phyloP scores from a whole-genome alignment of 2,329 filamentous ascomycete species.

The Aspergillus unguis region DNA sequence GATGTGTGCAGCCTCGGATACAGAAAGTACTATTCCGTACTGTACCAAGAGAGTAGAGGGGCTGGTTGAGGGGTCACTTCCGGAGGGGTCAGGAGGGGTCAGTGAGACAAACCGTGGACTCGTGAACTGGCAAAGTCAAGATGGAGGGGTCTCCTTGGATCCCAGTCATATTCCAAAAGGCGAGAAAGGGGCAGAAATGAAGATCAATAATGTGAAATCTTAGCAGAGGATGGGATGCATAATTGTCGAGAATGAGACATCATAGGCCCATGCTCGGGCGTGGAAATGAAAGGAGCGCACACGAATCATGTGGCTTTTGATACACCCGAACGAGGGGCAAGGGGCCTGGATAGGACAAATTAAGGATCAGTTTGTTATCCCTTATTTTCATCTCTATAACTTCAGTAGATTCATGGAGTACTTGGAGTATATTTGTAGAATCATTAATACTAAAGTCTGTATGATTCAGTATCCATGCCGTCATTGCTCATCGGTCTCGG shows the following conservation, averaged over 20 bases:
- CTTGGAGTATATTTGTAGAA: too few species aligned
- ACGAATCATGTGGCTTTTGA: conserved; percentile 24
- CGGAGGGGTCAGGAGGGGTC: background rate
- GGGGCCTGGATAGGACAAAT: background rate
- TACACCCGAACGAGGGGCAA: conserved; percentile 21
- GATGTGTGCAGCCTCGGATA: conserved; percentile 12
- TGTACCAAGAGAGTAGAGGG: background rate
- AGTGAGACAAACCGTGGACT: background rate
- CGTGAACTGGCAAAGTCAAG: background rate
- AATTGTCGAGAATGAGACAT: conserved; percentile 14
- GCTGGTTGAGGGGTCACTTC: background rate
- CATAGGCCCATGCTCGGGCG: conserved; percentile 16
- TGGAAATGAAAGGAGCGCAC: conserved; percentile 24
- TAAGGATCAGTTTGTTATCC: background rate
- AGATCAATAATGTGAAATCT: background rate
- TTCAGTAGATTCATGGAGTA: background rate
- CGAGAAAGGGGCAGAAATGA: conserved; percentile 10
- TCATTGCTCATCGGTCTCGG: background rate
- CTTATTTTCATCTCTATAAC: background rate
- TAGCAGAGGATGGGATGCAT: conserved; percentile 6
- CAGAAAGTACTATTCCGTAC: background rate
- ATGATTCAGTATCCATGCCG: background rate
- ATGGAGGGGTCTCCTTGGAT: conserved; percentile 9
- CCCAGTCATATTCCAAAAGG: background rate
- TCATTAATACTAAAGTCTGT: too few species aligned